Conservation (phyloP, 306 rosid genomes). For the Malus sylvestris region DNA sequence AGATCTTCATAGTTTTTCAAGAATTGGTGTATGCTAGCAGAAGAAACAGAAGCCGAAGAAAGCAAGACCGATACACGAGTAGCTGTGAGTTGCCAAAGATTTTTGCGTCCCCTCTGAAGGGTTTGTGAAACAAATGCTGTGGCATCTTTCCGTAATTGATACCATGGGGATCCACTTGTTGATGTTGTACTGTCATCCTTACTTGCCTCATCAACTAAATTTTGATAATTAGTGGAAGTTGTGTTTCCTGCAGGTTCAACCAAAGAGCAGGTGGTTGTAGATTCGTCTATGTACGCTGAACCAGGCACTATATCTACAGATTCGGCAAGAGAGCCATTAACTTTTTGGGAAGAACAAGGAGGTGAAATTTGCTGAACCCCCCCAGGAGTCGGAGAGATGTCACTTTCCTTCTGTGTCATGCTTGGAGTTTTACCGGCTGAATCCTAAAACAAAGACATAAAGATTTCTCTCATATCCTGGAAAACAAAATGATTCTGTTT, state of each 20-base stretch:
- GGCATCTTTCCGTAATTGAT: slow-evolving; percentile 86
- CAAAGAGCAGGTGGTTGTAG: slow-evolving; percentile 34
- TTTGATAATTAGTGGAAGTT: slow-evolving; percentile 22
- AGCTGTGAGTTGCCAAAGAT: slow-evolving; percentile 93
- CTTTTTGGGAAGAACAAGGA: slow-evolving; percentile 19
- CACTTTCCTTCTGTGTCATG: slow-evolving; percentile 30
- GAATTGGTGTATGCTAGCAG: slow-evolving; percentile 91
- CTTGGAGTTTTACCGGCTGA: slow-evolving; percentile 35
- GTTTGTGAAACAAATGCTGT: slow-evolving; percentile 76
- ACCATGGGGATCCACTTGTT: slow-evolving; percentile 91
- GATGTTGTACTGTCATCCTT: slow-evolving; percentile 50
- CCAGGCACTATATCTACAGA: slow-evolving; percentile 32
- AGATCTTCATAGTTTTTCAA: slow-evolving; percentile 96
- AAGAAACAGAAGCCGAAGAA: slow-evolving; percentile 75
- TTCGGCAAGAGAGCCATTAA: slow-evolving; percentile 30
- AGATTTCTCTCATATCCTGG: not conserved
- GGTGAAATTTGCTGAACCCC: slow-evolving; percentile 42
- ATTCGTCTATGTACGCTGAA: slow-evolving; percentile 40
- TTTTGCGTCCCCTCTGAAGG: slow-evolving; percentile 85
- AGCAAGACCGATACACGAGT: slow-evolving; percentile 92
- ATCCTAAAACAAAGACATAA: slow-evolving; percentile 46
- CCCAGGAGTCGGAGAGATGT: slow-evolving; percentile 26
- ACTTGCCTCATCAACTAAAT: slow-evolving; percentile 38
- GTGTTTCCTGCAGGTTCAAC: slow-evolving; percentile 30
- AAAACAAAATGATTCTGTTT: not conserved